Base-by-base conservation (phyloP, 257 asterid genomes). In the Solanum gandarillasii region DNA sequence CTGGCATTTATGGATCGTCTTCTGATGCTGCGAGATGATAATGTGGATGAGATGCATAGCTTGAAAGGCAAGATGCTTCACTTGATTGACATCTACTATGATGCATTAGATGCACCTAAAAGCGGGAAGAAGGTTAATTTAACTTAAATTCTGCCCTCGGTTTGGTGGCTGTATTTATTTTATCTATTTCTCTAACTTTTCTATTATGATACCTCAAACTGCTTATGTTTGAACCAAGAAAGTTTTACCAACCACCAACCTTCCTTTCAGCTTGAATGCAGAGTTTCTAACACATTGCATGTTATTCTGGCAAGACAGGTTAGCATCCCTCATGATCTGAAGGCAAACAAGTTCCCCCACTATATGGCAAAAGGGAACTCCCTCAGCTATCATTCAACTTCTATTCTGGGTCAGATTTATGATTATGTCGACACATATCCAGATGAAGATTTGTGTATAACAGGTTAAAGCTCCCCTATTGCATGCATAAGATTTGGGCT, bases 31-130 rank as follows among this genome's bases (percentile, higher is more conserved):
- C 91, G 94, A 60, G 93, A 91, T 91, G 88, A 89, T 76, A 62
- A 87, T 65, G 83, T 82, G 46, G 23, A 86, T 39, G 96, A 93
- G 89, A 94, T 91, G 86, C 86, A 74, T 55, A 23, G n/a, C 46
- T 31, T 96, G 87, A 91, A 70, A 88, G 62, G 32, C 39, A 93
- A 90, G 87, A 94, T 96, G 88, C 90, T 92, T 72, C 87, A 89
- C 55, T 89, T 96, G 91, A 87, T 93, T 31, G 96, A 96, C 89
- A 88, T 91, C 86, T 96, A 96, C 90, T 96, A 95, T 72, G 98
- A 96, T 65, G 98, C 98, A 46, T 68, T 96, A 86, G 98, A 96
- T 89, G 98, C 98, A 52, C 98, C 98, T 3, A 95, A 96, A 90
- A 96, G 93, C 89, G 98, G 98, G 75, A 93, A 94, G 89, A 95